Percentiles rank a stretch among this genome's conserved stretches.
Evolutionary conservation across 2,329 filamentous ascomycete species (phyloP).

Genomic region (Neurospora sp.): DNA sequence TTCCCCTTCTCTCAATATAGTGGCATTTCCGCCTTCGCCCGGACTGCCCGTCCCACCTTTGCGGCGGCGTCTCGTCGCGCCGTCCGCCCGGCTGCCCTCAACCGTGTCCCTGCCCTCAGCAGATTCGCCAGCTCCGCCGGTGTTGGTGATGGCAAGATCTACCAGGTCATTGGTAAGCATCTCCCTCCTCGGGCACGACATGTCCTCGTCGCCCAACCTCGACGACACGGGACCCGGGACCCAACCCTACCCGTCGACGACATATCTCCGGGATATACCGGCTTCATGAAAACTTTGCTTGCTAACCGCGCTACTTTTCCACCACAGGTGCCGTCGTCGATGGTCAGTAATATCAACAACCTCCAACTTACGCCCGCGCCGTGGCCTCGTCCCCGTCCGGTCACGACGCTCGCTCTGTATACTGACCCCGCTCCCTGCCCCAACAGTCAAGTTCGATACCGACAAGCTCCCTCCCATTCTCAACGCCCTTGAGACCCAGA

Average conservation of each 20-base stretch:
- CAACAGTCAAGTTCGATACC: constrained; percentile 86
- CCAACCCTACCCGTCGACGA: neutral
- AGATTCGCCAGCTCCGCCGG: constrained; percentile 49
- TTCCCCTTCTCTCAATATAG: constrained; percentile 32
- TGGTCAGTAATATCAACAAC: constrained; percentile 50
- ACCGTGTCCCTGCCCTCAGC: constrained; percentile 45
- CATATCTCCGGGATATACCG: neutral
- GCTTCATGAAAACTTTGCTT: constrained; percentile 15
- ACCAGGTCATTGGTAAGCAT: constrained; percentile 44
- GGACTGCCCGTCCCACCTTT: constrained; percentile 52
- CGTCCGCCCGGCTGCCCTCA: constrained; percentile 45
- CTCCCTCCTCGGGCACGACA: constrained; percentile 21
- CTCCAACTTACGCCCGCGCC: constrained; percentile 5
- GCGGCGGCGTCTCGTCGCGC: constrained; percentile 48
- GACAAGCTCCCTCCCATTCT: constrained; percentile 93
- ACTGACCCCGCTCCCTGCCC: constrained; percentile 13
- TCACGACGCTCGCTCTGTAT: constrained; percentile 13
- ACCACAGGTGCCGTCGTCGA: constrained; percentile 97
- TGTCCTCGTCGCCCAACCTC: neutral
- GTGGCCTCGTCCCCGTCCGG: constrained; percentile 1
- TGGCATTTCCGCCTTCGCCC: constrained; percentile 56
- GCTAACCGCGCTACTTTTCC: constrained; percentile 50
- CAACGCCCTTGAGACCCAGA: constrained; percentile 86
- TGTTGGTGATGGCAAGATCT: constrained; percentile 56
- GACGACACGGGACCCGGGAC: neutral